Evolutionary conservation across 139 green algal genomes (phyloP).

Genomic region (Desmodesmus armatus): DNA sequence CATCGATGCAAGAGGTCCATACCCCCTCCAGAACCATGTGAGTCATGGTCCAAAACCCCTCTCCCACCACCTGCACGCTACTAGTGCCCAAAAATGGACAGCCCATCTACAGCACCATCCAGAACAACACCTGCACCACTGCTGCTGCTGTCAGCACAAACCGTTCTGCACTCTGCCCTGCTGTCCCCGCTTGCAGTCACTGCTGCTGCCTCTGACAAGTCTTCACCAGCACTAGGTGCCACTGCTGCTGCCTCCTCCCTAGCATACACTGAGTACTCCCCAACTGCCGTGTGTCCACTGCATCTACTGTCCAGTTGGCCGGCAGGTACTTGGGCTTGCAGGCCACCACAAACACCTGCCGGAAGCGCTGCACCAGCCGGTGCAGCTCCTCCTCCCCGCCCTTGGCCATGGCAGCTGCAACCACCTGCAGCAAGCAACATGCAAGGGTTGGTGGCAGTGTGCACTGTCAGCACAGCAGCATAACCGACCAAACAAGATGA

Average conservation of each 20-base stretch:
- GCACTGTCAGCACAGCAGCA: too few species aligned
- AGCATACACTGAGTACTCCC: constrained; percentile 59
- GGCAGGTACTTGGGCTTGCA: constrained; percentile 74
- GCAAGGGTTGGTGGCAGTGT: background rate
- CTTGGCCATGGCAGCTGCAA: constrained; percentile 52
- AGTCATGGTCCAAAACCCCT: too few species aligned
- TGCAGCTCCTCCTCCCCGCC: constrained; percentile 70
- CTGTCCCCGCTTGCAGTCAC: background rate
- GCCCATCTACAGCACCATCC: too few species aligned
- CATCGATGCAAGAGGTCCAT: too few species aligned
- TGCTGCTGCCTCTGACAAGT: background rate
- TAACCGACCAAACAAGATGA: too few species aligned
- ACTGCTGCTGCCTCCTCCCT: constrained; percentile 14
- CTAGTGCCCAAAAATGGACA: too few species aligned
- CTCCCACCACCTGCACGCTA: too few species aligned
- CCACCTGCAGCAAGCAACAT: constrained; percentile 78
- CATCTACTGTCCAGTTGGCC: constrained; percentile 70
- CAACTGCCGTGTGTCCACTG: constrained; percentile 58
- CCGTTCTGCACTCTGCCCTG: background rate
- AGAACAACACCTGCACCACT: too few species aligned
- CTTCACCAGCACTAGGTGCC: background rate
- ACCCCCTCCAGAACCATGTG: too few species aligned
- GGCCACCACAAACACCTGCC: constrained; percentile 71
- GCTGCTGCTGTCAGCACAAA: background rate
- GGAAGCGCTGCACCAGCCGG: constrained; percentile 65